Evolutionary conservation across 805 yeast genomes (phyloP).

Genomic region (Maudiozyma pseudohumilis): DNA sequence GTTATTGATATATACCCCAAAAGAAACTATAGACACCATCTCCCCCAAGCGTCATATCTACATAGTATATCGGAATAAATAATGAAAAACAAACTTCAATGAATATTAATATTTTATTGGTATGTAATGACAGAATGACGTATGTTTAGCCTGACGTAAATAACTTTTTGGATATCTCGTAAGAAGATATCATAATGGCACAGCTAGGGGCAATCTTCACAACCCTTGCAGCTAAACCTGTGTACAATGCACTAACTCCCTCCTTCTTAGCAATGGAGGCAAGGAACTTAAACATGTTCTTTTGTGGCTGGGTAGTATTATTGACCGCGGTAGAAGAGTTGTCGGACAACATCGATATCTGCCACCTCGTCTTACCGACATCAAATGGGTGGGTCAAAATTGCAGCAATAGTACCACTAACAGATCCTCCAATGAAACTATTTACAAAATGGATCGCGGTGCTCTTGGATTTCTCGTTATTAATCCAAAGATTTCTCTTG

Average conservation of each 20-base stretch:
- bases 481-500: slow-evolving; percentile 19
- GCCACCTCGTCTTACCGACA: slow-evolving; percentile 91
- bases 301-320: slow-evolving; percentile 13
- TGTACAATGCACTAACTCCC: slow-evolving; percentile 76
- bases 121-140: not conserved
- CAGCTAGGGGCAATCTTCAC: slow-evolving; percentile 93
- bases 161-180: slow-evolving; percentile 71
- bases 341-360: slow-evolving; percentile 36
- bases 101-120: not conserved
- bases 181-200: slow-evolving; percentile 95
- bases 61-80: too few species aligned
- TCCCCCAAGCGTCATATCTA: too few species aligned
- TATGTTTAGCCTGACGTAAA: not conserved
- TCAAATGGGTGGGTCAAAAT: slow-evolving; percentile 88
- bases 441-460: slow-evolving; percentile 34
- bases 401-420: slow-evolving; percentile 81
- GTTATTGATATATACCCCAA: too few species aligned
- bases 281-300: slow-evolving; percentile 59
- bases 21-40: too few species aligned
- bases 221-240: slow-evolving; percentile 78
- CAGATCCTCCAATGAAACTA: slow-evolving; percentile 71
- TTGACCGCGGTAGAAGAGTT: slow-evolving; percentile 1
- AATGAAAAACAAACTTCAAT: too few species aligned
- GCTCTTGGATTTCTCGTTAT: not conserved
- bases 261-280: slow-evolving; percentile 54